Percentiles rank a stretch among this genome's conserved stretches.
Conservation (phyloP, 2,329 filamentous ascomycete species). For the Neofusicoccum laricinum region DNA sequence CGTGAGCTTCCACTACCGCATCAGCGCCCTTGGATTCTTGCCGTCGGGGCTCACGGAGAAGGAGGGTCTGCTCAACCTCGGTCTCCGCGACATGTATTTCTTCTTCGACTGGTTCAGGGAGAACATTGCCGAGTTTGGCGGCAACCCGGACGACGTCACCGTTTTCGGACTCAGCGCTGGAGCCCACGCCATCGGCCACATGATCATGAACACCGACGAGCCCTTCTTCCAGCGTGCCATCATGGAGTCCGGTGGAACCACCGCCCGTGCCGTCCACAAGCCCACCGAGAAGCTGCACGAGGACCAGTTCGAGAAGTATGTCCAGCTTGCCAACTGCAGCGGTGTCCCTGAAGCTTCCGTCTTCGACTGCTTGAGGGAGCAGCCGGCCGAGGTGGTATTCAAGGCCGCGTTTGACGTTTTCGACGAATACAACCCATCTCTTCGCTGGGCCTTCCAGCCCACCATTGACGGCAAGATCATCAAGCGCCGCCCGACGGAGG, state of each 20-base stretch:
- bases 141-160: conserved; percentile 25
- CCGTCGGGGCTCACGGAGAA: conserved; percentile 18
- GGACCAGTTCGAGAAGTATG: conserved; percentile 44
- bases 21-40: conserved; percentile 21
- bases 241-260: conserved; percentile 47
- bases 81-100: conserved; percentile 25
- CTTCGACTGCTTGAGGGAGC: conserved; percentile 42
- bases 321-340: conserved; percentile 34
- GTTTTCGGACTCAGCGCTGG: conserved; percentile 26
- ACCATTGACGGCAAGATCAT: conserved; percentile 64
- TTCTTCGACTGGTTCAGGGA: conserved; percentile 45
- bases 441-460: conserved; percentile 64
- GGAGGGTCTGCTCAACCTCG: conserved; percentile 32
- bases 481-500: conserved; percentile 55
- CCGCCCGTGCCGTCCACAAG: conserved; percentile 45
- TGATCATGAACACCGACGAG: conserved; percentile 54
- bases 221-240: conserved; percentile 47
- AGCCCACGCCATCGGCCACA: conserved; percentile 58
- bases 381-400: conserved; percentile 35
- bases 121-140: conserved; percentile 33
- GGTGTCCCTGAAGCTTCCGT: conserved; percentile 29
- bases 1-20: conserved; percentile 37
- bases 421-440: conserved; percentile 45
- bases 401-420: conserved; percentile 44
- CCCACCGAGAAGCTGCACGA: conserved; percentile 42